A percentile compares a stretch with the other conserved stretches of the same genome.
Conservation (phyloP, 1,284 basidiomycete species). For the Neolentinus lepideus region DNA sequence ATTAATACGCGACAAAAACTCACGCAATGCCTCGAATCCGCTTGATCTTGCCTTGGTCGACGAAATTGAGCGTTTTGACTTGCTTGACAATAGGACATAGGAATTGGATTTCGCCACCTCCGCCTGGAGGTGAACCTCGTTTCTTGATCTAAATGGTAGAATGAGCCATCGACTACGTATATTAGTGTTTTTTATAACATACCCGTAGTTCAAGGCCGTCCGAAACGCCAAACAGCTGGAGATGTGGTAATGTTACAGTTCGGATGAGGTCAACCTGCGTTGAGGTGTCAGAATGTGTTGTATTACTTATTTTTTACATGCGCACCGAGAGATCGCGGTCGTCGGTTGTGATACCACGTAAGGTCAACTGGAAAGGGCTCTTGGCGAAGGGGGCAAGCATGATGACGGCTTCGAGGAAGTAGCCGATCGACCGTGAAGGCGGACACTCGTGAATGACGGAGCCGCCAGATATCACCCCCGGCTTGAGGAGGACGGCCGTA, state of each 20-base stretch:
- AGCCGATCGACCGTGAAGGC: constrained; percentile 82
- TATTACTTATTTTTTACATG: neutral
- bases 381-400: constrained; percentile 94
- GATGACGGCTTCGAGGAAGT: constrained; percentile 88
- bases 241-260: constrained; percentile 88
- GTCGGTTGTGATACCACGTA: constrained; percentile 90
- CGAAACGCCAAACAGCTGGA: constrained; percentile 85
- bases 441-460: constrained; percentile 83
- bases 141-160: constrained; percentile 69
- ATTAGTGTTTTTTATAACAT: constrained; percentile 14
- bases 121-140: constrained; percentile 85
- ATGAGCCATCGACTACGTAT: constrained; percentile 4
- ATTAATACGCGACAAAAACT: constrained; percentile 23
- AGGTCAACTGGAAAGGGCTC: constrained; percentile 73
- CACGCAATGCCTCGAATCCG: constrained; percentile 94
- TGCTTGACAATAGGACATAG: constrained; percentile 89
- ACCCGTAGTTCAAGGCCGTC: constrained; percentile 85
- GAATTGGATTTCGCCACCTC: constrained; percentile 92
- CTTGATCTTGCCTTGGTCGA: constrained; percentile 86
- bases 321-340: constrained; percentile 82
- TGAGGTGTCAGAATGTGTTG: constrained; percentile 4
- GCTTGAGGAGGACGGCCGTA: constrained; percentile 86
- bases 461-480: constrained; percentile 89
- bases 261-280: constrained; percentile 79
- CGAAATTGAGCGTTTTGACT: constrained; percentile 88